These are phyloP conservation scores for Flaveria brownii DNA, from an alignment of 129 eudicot species.

Conservation along the genomic window DNA sequence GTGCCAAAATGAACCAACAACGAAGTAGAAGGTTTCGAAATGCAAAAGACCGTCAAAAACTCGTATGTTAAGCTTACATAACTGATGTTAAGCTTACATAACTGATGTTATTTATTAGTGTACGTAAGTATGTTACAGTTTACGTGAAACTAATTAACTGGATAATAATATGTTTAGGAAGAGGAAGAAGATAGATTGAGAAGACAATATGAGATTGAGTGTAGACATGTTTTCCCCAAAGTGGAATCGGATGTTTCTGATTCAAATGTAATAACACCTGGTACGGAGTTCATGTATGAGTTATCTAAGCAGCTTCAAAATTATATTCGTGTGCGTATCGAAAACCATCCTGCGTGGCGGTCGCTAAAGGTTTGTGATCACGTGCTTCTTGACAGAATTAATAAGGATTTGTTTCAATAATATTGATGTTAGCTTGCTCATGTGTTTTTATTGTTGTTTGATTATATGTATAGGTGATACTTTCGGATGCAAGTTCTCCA, in stretches of 20 bases:
- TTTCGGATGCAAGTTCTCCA: constrained; percentile 58
- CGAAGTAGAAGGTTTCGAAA: constrained; percentile 48
- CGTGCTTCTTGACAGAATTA: background rate
- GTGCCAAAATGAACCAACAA: constrained; percentile 79
- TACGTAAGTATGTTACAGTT: background rate
- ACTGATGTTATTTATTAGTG: background rate
- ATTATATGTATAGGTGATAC: constrained; percentile 42
- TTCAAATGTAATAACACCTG: constrained; percentile 66
- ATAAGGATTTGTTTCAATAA: background rate
- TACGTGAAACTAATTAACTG: background rate
- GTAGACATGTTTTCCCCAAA: constrained; percentile 41
- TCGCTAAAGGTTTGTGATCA: constrained; percentile 32
- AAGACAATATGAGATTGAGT: constrained; percentile 37
- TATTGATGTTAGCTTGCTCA: background rate
- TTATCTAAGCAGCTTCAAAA: constrained; percentile 41
- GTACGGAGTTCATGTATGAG: constrained; percentile 51
- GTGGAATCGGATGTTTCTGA: constrained; percentile 42
- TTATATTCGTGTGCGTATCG: constrained; percentile 39
- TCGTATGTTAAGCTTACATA: constrained; percentile 28
- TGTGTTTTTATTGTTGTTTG: background rate
- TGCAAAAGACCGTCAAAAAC: constrained; percentile 38
- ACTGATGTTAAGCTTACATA: background rate
- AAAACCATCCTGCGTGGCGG: constrained; percentile 43
- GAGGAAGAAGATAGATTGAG: constrained; percentile 44
- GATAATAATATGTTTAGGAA: constrained; percentile 27